Evolutionary conservation across 306 rosid species (phyloP), one percentile per base, ranked within the genome.

Genomic region (Lathyrus sativus): DNA sequence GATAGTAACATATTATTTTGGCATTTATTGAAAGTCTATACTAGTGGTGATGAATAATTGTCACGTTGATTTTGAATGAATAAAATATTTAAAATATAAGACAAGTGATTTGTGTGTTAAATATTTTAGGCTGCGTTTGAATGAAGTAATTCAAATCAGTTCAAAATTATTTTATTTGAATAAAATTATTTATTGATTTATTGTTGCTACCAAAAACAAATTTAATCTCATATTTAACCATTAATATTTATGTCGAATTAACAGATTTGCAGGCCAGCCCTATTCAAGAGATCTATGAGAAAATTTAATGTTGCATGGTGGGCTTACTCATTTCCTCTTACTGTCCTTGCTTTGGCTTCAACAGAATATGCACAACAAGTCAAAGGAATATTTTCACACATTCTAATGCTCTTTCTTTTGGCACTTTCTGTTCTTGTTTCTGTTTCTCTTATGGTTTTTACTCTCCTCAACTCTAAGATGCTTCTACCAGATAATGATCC

Each of bases 241-340:
- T 53, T 4, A 1, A 10, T 39, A 38, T 38, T 4, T 14, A 17
- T 43, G 41, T 54, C 43, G 31, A 42, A 24, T 54, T 6, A 5
- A 44, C 72, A 88, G 90, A 70, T 79, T 17, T 83, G 88, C 71
- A 81, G 95, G 72, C 87, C 90, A 63, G 44, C 59, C 0, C 41
- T 88, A 39, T 88, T 88, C 81, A 88, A 53, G 81, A 83, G 85
- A 71, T 83, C 95, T 0, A 73, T 83, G 85, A 79, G 67, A 64
- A 88, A 85, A 76, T 81, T 83, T 78, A 73, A 70, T 48, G 85
- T 85, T 33, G 78, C 80, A 18, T 88, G 95, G 95, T 85, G 95
- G 95, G 88, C 87, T 7, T 85, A 83, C 70, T 88, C 91, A 0
- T 83, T 83, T 67, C 88, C 90, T 0, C 64, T 85, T 6, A 85